These are phyloP conservation scores for Trichophyton schoenleinii DNA, from an alignment of 2,329 filamentous ascomycete species.

Conservation along the genomic window DNA sequence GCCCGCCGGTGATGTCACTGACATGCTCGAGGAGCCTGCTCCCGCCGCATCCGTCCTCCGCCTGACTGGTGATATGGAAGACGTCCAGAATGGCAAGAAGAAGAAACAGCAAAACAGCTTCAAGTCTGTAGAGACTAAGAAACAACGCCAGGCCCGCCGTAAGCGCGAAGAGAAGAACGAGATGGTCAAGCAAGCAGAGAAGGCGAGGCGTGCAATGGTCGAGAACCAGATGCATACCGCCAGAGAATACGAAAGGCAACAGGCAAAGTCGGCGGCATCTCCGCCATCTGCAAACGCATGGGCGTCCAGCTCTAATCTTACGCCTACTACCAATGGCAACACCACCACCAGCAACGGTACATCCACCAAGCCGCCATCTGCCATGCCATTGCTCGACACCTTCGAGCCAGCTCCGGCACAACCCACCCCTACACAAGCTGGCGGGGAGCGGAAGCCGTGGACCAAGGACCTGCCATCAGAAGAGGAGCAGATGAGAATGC, in stretches of 20 bases:
- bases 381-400: slow-evolving; percentile 28
- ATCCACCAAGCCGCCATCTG: slow-evolving; percentile 2
- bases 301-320: slow-evolving; percentile 22
- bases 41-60: slow-evolving; percentile 63
- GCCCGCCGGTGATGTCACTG: slow-evolving; percentile 56
- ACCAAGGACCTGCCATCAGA: slow-evolving; percentile 43
- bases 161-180: slow-evolving; percentile 74
- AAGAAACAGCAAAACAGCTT: slow-evolving; percentile 45
- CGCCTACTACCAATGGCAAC: slow-evolving; percentile 14
- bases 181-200: slow-evolving; percentile 63
- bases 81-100: slow-evolving; percentile 46
- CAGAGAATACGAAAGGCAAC: slow-evolving; percentile 69
- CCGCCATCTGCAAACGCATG: slow-evolving; percentile 41
- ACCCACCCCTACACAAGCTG: slow-evolving; percentile 7
- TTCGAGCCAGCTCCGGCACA: slow-evolving; percentile 23
- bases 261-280: slow-evolving; percentile 30
- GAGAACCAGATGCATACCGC: slow-evolving; percentile 76
- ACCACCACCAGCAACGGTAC: slow-evolving; percentile 4
- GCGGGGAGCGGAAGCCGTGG: slow-evolving; percentile 20
- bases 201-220: slow-evolving; percentile 58
- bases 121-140: slow-evolving; percentile 72
- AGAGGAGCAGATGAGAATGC: slow-evolving; percentile 47
- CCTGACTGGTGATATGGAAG: slow-evolving; percentile 55
- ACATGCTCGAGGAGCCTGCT: slow-evolving; percentile 72
- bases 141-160: slow-evolving; percentile 82